A percentile compares a stretch with the other conserved stretches of the same genome.
Evolutionary conservation across 768 basidiomycete genomes (phyloP).

Genomic region (Termitomyces titanicus): DNA sequence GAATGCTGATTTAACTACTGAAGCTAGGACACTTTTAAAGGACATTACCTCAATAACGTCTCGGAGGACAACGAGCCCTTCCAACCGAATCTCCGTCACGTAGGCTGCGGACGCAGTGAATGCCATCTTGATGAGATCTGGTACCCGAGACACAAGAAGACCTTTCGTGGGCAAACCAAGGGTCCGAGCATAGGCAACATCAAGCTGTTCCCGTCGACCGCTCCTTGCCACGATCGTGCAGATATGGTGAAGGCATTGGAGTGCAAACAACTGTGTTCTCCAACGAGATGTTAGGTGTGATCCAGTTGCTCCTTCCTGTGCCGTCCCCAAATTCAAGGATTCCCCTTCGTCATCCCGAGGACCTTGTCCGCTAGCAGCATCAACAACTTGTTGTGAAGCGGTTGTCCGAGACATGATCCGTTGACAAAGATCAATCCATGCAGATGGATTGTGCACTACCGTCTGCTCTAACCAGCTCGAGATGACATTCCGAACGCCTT

Average conservation of each 20-base stretch:
- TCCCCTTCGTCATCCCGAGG: conserved; percentile 90
- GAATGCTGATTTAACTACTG: not conserved
- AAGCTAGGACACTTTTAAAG: not conserved
- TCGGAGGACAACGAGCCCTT: conserved; percentile 82
- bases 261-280: conserved; percentile 94
- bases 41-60: conserved; percentile 83
- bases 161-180: conserved; percentile 54
- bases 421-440: conserved; percentile 98
- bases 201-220: conserved; percentile 80
- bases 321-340: conserved; percentile 67
- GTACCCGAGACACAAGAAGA: conserved; percentile 79
- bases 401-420: conserved; percentile 95
- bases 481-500: conserved; percentile 93
- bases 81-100: conserved; percentile 91
- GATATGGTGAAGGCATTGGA: conserved; percentile 89
- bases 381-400: conserved; percentile 70
- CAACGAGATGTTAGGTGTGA: conserved; percentile 73
- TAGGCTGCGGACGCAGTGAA: conserved; percentile 97
- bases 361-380: conserved; percentile 53
- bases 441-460: conserved; percentile 86
- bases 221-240: conserved; percentile 71
- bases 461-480: conserved; percentile 94
- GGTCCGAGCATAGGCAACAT: conserved; percentile 65
- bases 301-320: conserved; percentile 35
- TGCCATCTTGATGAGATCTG: conserved; percentile 95